Base-by-base conservation (phyloP, 176 grass and related monocot species). In the Raddia guianensis region DNA sequence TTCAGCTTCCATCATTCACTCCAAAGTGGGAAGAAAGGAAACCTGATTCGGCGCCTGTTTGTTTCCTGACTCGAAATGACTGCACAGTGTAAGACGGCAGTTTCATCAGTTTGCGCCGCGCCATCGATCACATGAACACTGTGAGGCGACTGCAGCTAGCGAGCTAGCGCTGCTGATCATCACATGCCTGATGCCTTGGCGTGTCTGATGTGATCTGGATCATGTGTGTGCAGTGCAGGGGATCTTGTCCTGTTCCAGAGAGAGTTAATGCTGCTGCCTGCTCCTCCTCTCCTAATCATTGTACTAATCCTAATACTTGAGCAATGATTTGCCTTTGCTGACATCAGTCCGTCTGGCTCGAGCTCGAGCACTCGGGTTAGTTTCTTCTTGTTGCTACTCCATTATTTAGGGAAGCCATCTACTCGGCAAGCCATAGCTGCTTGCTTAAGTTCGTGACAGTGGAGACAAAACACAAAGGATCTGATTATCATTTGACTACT, bases 101-200 rank as follows among this genome's bases (percentile, higher is more conserved):
- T 42, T 51, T 54, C 47, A 13, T 71, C 32, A 70, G 67, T 47
- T 61, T 8, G 66, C 12, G 59, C 66, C 19, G 53, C 42, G 33
- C 4, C 54, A 49, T 40, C 4, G 37, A 40, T 73, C 56, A 73
- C 57, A 73, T 63, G 80, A 82, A 35, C 52, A 34, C 64, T 72
- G 45, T 72, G 79, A 59, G 12, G 69, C 37, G 3, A 40, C 37
- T 40, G 37, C 37, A 40, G 37, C 37, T 40, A 40, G 37, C 37
- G 37, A 40, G 37, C 37, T 40, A 40, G 37, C 37, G 37, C 37
- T 40, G 37, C 37, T 40, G 37, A 40, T 50, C 10, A 19, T 49
- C 79, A 82, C 79, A 72, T 82, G 70, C 53, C 32, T 35, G 70
- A 53, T 82, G 79, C 70, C 59, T 49, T 82, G 15, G 67, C 55